Conservation (phyloP, 2,329 filamentous ascomycete species). For the Ascochyta rabiei region DNA sequence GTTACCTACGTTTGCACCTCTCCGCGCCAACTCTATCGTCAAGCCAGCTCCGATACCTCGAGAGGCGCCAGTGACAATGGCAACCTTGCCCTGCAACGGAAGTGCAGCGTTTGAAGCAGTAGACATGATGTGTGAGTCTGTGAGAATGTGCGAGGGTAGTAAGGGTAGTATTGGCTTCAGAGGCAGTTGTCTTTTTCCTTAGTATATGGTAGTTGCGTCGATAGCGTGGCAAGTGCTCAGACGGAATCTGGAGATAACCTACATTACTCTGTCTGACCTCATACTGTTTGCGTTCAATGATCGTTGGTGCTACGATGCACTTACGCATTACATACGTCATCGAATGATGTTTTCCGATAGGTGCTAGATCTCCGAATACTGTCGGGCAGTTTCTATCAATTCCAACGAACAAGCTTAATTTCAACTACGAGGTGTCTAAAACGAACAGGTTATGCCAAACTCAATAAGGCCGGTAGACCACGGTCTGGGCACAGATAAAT, state of each 20-base stretch:
- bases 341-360: neutral
- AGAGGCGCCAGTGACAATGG: slow-evolving; percentile 59
- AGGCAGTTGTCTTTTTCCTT: neutral
- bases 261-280: neutral
- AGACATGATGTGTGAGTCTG: slow-evolving; percentile 19
- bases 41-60: slow-evolving; percentile 58
- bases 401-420: neutral
- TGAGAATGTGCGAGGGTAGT: neutral
- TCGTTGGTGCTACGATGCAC: neutral
- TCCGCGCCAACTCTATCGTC: slow-evolving; percentile 55
- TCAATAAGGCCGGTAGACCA: too few relatives aligned
- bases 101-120: slow-evolving; percentile 9
- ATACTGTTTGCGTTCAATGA: neutral
- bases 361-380: neutral
- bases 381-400: neutral
- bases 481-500: too few relatives aligned
- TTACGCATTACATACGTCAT: neutral
- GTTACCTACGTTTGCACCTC: slow-evolving; percentile 50
- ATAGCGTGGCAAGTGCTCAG: neutral
- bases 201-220: neutral
- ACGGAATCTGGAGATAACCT: neutral
- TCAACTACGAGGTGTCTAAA: too few relatives aligned
- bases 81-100: slow-evolving; percentile 45
- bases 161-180: neutral
- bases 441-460: too few relatives aligned